These are phyloP conservation scores for Kwoniella bestiolae DNA, from an alignment of 768 basidiomycete genomes.

Conservation along the genomic window DNA sequence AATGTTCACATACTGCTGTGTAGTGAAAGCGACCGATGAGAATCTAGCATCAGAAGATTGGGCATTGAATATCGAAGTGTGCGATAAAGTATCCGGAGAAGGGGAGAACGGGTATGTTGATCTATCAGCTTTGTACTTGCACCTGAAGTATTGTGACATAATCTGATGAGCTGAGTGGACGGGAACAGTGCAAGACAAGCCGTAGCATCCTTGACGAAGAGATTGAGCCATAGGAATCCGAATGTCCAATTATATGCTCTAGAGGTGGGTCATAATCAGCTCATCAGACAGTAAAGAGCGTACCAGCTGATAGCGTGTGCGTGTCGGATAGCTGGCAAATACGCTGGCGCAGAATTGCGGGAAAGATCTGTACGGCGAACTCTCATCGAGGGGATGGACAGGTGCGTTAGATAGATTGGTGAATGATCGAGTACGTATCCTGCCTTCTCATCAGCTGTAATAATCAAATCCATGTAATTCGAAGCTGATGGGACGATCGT, in stretches of 20 bases:
- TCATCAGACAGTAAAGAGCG: neutral
- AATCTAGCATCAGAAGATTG: slow-evolving; percentile 93
- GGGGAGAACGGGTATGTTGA: slow-evolving; percentile 74
- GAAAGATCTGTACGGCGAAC: slow-evolving; percentile 76
- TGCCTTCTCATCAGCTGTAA: neutral
- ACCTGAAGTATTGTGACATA: neutral
- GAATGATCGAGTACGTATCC: slow-evolving; percentile 72
- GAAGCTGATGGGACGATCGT: neutral
- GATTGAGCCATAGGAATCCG: slow-evolving; percentile 88
- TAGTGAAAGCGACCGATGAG: slow-evolving; percentile 97
- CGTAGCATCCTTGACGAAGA: slow-evolving; percentile 81
- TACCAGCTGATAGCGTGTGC: neutral
- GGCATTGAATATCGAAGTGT: slow-evolving; percentile 91
- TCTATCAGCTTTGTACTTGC: neutral
- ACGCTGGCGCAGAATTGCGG: slow-evolving; percentile 90
- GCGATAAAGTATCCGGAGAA: slow-evolving; percentile 93
- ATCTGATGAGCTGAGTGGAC: neutral
- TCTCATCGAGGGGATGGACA: slow-evolving; percentile 88
- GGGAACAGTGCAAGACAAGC: slow-evolving; percentile 76
- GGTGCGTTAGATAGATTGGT: slow-evolving; percentile 83
- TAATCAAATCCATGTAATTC: neutral
- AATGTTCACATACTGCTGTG: neutral
- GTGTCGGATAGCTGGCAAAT: slow-evolving; percentile 66
- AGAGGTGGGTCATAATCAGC: slow-evolving; percentile 59
- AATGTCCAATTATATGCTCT: slow-evolving; percentile 96